phyloP scores from a whole-genome alignment of 345 rosid genomes.

The Arabis hirsuta region DNA sequence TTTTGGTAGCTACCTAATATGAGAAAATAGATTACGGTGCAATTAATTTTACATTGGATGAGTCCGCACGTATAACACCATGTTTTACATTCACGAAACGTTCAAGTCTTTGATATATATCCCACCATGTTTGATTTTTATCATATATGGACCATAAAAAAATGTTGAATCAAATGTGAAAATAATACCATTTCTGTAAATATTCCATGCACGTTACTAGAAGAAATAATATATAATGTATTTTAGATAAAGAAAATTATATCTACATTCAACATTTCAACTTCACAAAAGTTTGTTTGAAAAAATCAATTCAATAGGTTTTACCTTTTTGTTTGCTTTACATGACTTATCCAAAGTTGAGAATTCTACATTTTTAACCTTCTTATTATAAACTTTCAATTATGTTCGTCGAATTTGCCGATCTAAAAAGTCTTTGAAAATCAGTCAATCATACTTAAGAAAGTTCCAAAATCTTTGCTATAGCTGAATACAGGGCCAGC shows the following conservation, averaged over 20 bases:
- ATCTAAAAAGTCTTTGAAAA: too few relatives aligned
- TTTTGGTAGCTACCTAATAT: background rate
- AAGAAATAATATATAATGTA: too few relatives aligned
- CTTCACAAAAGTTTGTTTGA: background rate
- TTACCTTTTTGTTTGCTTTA: background rate
- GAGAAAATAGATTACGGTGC: background rate
- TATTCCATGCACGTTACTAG: background rate
- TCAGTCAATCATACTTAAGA: too few relatives aligned
- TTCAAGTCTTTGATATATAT: background rate
- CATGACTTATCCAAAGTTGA: background rate
- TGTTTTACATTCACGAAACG: background rate
- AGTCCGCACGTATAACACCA: slow-evolving; percentile 12
- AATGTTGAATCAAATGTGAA: background rate
- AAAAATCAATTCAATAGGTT: background rate
- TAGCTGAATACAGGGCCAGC: too few relatives aligned
- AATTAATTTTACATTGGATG: background rate
- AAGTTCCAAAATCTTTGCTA: too few relatives aligned
- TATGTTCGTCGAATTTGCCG: too few relatives aligned
- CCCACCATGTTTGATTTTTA: too few relatives aligned
- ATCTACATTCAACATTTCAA: background rate
- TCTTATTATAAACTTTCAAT: too few relatives aligned
- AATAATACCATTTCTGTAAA: background rate
- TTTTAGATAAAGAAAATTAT: too few relatives aligned
- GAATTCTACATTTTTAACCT: background rate
- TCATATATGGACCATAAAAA: background rate